Evolutionary conservation across 768 basidiomycete species (phyloP).

Genomic region (Lanmaoa rubissima): DNA sequence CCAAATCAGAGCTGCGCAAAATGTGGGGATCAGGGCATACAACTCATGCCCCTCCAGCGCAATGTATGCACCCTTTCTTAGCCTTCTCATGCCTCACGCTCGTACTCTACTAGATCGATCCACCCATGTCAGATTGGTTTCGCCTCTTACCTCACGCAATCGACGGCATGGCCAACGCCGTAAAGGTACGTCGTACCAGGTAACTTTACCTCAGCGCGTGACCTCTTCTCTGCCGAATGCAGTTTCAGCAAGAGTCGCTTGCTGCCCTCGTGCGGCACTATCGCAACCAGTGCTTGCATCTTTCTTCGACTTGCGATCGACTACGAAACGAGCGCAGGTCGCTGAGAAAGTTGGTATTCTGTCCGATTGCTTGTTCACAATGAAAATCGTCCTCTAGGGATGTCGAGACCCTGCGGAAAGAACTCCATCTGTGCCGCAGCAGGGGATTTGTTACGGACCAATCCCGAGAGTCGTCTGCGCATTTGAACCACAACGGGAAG

Average conservation of each 20-base stretch:
- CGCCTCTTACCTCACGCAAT: conserved; percentile 56
- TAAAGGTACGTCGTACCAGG: conserved; percentile 46
- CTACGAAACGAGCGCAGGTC: conserved; percentile 39
- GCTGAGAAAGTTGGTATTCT: conserved; percentile 50
- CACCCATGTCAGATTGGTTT: conserved; percentile 85
- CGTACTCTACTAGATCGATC: conserved; percentile 57
- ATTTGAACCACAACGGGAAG: conserved; percentile 60
- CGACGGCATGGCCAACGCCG: conserved; percentile 63
- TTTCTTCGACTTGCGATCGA: conserved; percentile 32
- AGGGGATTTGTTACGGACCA: conserved; percentile 29
- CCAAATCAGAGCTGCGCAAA: conserved; percentile 71
- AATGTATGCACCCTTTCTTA: conserved; percentile 47
- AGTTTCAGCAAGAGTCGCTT: conserved; percentile 83
- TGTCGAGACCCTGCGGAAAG: conserved; percentile 45
- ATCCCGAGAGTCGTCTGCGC: conserved; percentile 35
- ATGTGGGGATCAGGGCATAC: conserved; percentile 62
- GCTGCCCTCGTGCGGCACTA: conserved; percentile 65
- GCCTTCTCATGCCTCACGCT: not conserved
- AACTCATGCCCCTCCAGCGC: conserved; percentile 68
- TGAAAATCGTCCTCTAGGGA: conserved; percentile 36
- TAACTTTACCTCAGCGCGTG: not conserved
- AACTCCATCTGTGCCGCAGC: conserved; percentile 49
- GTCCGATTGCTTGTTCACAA: conserved; percentile 3
- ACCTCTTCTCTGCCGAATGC: not conserved
- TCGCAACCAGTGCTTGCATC: conserved; percentile 53